These are phyloP conservation scores for Lasiosphaeria miniovina DNA, from an alignment of 495 filamentous ascomycete genomes.

Conservation along the genomic window DNA sequence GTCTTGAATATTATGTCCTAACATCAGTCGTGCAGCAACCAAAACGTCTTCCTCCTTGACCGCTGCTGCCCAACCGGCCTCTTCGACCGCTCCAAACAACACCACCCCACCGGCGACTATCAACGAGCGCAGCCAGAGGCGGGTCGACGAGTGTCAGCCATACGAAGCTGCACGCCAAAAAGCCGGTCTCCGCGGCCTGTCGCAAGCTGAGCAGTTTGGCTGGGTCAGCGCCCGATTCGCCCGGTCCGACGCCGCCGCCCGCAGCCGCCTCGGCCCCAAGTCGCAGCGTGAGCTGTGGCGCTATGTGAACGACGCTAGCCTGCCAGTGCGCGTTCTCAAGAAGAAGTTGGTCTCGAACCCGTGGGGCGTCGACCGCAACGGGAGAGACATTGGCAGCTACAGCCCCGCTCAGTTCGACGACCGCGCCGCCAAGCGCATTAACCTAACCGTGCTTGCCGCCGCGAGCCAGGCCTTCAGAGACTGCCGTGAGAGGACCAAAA, in stretches of 20 bases:
- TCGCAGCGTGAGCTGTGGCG: conserved; percentile 50
- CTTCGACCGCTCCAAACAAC: conserved; percentile 2
- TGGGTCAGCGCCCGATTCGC: conserved; percentile 35
- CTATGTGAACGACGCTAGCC: conserved; percentile 40
- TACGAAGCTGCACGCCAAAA: conserved; percentile 30
- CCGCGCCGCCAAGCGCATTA: conserved; percentile 25
- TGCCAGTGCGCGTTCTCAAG: conserved; percentile 37
- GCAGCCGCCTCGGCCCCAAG: conserved; percentile 34
- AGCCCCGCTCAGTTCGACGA: conserved; percentile 36
- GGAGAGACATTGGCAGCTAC: conserved; percentile 40
- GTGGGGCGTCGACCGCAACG: conserved; percentile 44
- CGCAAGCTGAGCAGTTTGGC: conserved; percentile 35
- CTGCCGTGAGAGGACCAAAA: conserved; percentile 24
- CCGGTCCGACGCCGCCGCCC: conserved; percentile 24
- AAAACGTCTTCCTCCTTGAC: background rate
- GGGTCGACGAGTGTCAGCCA: conserved; percentile 37
- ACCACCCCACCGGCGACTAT: conserved; percentile 25
- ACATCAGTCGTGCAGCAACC: conserved; percentile 6
- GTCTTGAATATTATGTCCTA: background rate
- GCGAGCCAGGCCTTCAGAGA: conserved; percentile 29
- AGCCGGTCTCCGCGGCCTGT: conserved; percentile 34
- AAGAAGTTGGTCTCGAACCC: conserved; percentile 23
- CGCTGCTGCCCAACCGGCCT: conserved; percentile 1
- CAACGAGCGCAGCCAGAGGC: conserved; percentile 34
- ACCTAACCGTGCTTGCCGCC: conserved; percentile 28